Evolutionary conservation across 129 eudicot genomes (phyloP), one percentile per base, ranked within the genome.

Genomic region (Flaveria brownii): DNA sequence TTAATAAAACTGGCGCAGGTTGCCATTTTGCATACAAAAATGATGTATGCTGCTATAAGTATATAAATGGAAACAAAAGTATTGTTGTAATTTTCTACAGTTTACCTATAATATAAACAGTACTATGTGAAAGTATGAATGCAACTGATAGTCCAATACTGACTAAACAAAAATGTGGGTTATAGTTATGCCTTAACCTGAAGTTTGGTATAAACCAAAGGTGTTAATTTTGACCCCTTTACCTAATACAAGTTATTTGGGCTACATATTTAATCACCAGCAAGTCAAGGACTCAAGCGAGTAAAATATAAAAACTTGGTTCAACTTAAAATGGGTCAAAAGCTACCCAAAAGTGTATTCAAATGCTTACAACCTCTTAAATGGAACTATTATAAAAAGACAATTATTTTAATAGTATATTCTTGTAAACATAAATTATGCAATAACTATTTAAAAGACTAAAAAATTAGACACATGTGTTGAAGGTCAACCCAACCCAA

Each of bases 391-490:
- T 62, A 9, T 36, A 60, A 26, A 64, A 36, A 36, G 47, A 16
- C n/a, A 30, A 30, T 36, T 64, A 64, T 64, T 63, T 62, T 33
- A 36, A 33, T 26, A 26, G 42, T 25, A 61, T 64, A 64, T 64
- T 16, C 68, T 64, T 36, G 25, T 64, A 64, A 64, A 30, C 70
- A 30, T 64, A 16, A 9, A 56, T 25, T 16, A 60, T 60, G 13
- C 17, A 60, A 60, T 22, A 57, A 57, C 5, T 18, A 18, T 30
- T 18, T 20, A 22, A 10, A 2, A 60, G 26, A 60, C 12, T 60
- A 25, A 10, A 57, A 57, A 57, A 3, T 10, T 54, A n/a, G 23
- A 54, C 22, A 8, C 4, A 56, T 18, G 62, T 56, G 28, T 56
- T 56, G 28, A 12, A 26, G 9, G 28, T 56, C 62, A 18, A 56